These are phyloP conservation scores for Lactuca sativa DNA, from an alignment of 129 eudicot genomes.

Conservation along the genomic window DNA sequence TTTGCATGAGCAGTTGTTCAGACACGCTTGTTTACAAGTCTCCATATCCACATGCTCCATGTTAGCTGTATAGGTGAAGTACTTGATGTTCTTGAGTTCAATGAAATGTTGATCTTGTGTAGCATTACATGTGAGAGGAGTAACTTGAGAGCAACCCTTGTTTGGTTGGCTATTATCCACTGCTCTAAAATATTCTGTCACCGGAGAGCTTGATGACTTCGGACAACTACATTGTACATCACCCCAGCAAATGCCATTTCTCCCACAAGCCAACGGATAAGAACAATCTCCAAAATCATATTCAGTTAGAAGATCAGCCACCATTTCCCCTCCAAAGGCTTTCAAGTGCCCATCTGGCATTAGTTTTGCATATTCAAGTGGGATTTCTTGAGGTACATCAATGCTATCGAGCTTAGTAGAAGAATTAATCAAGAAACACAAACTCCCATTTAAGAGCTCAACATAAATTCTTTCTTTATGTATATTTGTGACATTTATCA, in stretches of 20 bases:
- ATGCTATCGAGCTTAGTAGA: neutral
- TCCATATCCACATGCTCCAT: neutral
- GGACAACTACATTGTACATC: neutral
- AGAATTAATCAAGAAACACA: no score
- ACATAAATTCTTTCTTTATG: no score
- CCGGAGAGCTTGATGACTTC: no score
- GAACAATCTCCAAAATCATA: neutral
- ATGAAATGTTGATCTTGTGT: neutral
- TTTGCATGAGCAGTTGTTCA: neutral
- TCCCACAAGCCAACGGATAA: neutral
- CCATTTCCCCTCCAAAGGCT: neutral
- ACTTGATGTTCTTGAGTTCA: neutral
- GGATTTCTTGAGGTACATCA: neutral
- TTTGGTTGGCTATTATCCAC: neutral
- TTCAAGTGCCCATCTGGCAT: neutral
- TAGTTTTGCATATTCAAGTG: neutral
- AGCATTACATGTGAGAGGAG: neutral
- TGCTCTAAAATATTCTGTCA: neutral
- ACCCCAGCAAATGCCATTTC: neutral
- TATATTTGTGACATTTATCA: neutral
- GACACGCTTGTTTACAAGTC: slow-evolving; percentile 6
- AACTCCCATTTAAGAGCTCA: no score
- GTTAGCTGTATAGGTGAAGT: neutral
- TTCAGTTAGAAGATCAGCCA: neutral
- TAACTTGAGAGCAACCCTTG: no score